Percentiles rank a stretch among this genome's conserved stretches.
These are phyloP conservation scores for Sarocladium brachiariae DNA, from an alignment of 2,329 filamentous ascomycete genomes.

Conservation along the genomic window DNA sequence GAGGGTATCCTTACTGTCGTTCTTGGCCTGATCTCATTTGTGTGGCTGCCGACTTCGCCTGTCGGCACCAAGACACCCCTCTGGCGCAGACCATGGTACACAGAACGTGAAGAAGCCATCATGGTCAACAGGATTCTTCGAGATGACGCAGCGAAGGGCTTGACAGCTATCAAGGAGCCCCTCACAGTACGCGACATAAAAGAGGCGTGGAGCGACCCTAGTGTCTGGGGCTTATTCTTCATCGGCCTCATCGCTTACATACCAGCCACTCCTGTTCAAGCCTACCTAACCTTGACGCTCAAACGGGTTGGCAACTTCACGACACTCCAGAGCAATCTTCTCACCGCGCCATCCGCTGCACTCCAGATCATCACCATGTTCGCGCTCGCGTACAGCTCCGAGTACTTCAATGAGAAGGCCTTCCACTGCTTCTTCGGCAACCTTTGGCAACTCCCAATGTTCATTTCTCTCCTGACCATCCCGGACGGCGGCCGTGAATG, in stretches of 20 bases:
- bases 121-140: conserved; percentile 48
- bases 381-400: conserved; percentile 44
- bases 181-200: conserved; percentile 36
- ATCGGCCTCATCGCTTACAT: conserved; percentile 43
- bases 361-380: conserved; percentile 53
- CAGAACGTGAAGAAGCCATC: conserved; percentile 48
- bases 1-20: conserved; percentile 40
- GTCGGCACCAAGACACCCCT: conserved; percentile 57
- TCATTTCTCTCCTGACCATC: conserved; percentile 43
- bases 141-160: conserved; percentile 48
- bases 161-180: conserved; percentile 38
- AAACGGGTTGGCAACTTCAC: conserved; percentile 46
- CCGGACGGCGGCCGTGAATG: conserved; percentile 42
- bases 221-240: conserved; percentile 44
- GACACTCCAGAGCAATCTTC: conserved; percentile 54
- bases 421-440: conserved; percentile 46
- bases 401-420: conserved; percentile 47
- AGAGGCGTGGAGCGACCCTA: conserved; percentile 35
- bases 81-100: conserved; percentile 55
- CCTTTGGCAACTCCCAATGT: conserved; percentile 44
- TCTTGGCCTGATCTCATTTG: conserved; percentile 45
- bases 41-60: conserved; percentile 58
- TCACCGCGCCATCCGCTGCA: conserved; percentile 52
- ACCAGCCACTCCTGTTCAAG: conserved; percentile 37
- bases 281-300: conserved; percentile 50